Base-by-base conservation (phyloP, 164 flowering plant species). In the Magnolia officinalis region DNA sequence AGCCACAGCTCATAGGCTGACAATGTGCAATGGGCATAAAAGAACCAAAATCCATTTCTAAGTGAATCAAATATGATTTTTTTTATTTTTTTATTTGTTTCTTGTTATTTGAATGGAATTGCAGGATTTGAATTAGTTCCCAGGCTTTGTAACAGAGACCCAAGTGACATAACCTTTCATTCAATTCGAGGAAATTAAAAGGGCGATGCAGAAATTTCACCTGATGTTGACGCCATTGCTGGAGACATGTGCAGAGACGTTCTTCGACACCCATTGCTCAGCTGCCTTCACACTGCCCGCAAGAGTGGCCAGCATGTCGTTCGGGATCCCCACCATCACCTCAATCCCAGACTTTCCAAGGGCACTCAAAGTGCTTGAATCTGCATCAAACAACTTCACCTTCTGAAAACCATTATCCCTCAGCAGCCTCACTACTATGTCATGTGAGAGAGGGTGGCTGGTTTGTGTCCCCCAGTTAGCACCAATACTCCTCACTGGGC, bases 301-400 rank as follows among this genome's bases (percentile, higher is more conserved):
- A 13, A 92, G 50, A 71, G 88, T 72, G 0, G 78, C 50, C 37
- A 96, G 90, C 97, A 91, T 85, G 78, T 96, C 98, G 73, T 96
- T 96, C 6, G 99, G 99, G 31, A 96, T 96, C 2, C 98, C 99
- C 45, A 96, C 97, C 98, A 96, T 96, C 50, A 96, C 97, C 79
- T 96, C 93, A 79, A 96, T 85, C 78, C 83, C 83, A 64, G 91
- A 65, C 74, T 76, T 81, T 0, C 87, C 85, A 23, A 96, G 85
- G 72, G 97, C 90, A 29, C 76, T 86, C 71, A 96, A 21, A 6
- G 79, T 74, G n/a, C 52, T 84, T 49, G 85, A 85, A 79, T 94
- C 92, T 3, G 99, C 97, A 80, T 96, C 99, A 72, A 96, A 96
- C 31, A 96, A 93, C 92, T 96, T 96, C 72, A 90, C 97, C 74